Conservation (phyloP, 805 yeast species). For the Ascoidea asiatica region DNA sequence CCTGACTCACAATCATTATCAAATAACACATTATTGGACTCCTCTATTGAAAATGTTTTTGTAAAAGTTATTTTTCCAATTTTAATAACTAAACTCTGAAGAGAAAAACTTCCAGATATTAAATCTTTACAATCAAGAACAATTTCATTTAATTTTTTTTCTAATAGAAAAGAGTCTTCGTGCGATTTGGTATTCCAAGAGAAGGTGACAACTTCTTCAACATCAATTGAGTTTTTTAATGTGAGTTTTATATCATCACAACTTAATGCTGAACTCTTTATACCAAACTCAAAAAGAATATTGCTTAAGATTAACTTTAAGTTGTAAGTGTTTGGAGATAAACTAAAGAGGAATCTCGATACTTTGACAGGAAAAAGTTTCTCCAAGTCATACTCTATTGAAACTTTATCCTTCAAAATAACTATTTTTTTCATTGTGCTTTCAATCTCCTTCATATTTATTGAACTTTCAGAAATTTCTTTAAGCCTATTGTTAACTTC, state of each 20-base stretch:
- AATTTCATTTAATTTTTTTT: constrained; percentile 6
- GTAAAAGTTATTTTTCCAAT: constrained; percentile 14
- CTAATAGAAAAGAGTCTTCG: constrained; percentile 1
- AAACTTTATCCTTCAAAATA: constrained; percentile 10
- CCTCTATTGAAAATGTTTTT: constrained; percentile 6
- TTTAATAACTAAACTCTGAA: constrained; percentile 10
- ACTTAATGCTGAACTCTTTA: constrained; percentile 1
- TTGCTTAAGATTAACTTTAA: constrained; percentile 23
- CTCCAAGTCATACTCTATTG: constrained; percentile 17
- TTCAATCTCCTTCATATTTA: constrained; percentile 11
- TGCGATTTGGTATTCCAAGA: background rate
- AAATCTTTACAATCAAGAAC: constrained; percentile 11
- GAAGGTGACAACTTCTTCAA: constrained; percentile 5
- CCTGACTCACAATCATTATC: constrained; percentile 1
- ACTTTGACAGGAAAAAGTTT: constrained; percentile 23
- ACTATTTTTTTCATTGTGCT: constrained; percentile 12
- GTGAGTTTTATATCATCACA: constrained; percentile 12
- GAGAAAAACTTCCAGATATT: constrained; percentile 12
- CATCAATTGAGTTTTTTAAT: constrained; percentile 4
- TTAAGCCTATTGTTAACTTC: constrained; percentile 8
- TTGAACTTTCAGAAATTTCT: constrained; percentile 13
- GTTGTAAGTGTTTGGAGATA: constrained; percentile 22
- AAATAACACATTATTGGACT: background rate
- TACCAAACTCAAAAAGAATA: constrained; percentile 5
- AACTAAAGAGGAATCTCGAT: constrained; percentile 23